phyloP scores from a whole-genome alignment of 2,329 filamentous ascomycete genomes.

The Purpureocillium takamizusanense region DNA sequence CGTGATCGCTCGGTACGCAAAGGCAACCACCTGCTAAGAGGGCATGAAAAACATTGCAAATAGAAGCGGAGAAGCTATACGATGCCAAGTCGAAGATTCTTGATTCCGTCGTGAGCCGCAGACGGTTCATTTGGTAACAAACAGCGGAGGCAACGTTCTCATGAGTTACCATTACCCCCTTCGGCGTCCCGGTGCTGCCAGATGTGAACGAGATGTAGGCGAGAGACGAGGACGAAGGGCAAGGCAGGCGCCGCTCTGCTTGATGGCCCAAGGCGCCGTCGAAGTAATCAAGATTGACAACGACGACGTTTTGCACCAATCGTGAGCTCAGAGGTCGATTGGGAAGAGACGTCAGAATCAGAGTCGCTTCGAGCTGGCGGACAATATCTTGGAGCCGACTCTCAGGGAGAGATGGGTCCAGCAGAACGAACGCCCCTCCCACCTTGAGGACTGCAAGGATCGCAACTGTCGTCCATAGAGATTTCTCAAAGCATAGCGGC shows the following conservation, averaged over 20 bases:
- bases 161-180: not conserved
- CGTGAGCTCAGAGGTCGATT: not conserved
- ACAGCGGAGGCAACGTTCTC: not conserved
- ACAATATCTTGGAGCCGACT: conserved; percentile 1
- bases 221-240: not conserved
- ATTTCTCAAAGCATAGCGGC: conserved; percentile 24
- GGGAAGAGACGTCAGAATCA: not conserved
- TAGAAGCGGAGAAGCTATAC: conserved; percentile 5
- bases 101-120: not conserved
- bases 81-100: not conserved
- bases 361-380: not conserved
- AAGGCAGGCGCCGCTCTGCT: too few species aligned
- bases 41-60: conserved; percentile 2
- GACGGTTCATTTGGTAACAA: not conserved
- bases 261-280: too few species aligned
- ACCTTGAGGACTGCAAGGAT: conserved; percentile 23
- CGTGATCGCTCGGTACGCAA: conserved; percentile 2
- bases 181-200: not conserved
- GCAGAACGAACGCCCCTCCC: conserved; percentile 12
- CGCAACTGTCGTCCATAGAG: conserved; percentile 18
- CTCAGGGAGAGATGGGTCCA: conserved; percentile 5
- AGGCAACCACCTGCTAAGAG: conserved; percentile 3
- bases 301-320: not conserved
- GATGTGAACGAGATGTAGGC: not conserved
- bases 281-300: too few species aligned